Conservation (phyloP, 352 stramenopile species). For the Thalassiosira oceanica region DNA sequence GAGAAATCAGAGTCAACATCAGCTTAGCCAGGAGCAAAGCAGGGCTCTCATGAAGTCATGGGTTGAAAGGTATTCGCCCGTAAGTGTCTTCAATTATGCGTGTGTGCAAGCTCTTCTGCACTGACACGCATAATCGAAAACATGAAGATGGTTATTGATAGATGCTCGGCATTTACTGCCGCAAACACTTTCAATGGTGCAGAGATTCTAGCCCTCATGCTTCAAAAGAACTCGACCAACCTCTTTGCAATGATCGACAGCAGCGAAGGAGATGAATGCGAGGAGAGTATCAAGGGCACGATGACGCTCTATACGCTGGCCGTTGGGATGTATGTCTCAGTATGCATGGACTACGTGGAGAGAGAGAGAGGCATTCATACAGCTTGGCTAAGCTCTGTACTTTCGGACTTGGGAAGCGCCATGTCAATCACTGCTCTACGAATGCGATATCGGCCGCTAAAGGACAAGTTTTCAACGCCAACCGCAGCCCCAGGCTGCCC, state of each 20-base stretch:
- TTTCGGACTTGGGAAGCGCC: constrained; percentile 52
- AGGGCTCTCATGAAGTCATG: constrained; percentile 25
- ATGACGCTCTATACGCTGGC: constrained; percentile 57
- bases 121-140: too few species aligned
- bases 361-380: too few species aligned
- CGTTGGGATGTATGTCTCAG: constrained; percentile 34
- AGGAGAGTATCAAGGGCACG: constrained; percentile 66
- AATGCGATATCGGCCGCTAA: constrained; percentile 51
- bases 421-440: constrained; percentile 53
- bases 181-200: constrained; percentile 18
- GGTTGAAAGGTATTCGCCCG: constrained; percentile 37
- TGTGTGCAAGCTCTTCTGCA: too few species aligned
- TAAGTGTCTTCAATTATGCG: too few species aligned
- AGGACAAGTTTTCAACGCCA: constrained; percentile 20
- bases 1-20: too few species aligned
- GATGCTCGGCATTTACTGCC: constrained; percentile 27
- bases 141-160: too few species aligned
- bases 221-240: constrained; percentile 21
- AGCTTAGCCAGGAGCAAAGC: constrained; percentile 4
- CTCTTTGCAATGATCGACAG: constrained; percentile 10
- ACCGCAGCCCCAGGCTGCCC: constrained; percentile 9
- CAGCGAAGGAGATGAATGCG: constrained; percentile 21
- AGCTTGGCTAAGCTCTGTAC: constrained; percentile 33
- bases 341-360: constrained; percentile 19
- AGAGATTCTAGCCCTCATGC: constrained; percentile 24